Base-by-base conservation (phyloP, 495 filamentous ascomycete genomes). In the Penicillium robsamsonii region DNA sequence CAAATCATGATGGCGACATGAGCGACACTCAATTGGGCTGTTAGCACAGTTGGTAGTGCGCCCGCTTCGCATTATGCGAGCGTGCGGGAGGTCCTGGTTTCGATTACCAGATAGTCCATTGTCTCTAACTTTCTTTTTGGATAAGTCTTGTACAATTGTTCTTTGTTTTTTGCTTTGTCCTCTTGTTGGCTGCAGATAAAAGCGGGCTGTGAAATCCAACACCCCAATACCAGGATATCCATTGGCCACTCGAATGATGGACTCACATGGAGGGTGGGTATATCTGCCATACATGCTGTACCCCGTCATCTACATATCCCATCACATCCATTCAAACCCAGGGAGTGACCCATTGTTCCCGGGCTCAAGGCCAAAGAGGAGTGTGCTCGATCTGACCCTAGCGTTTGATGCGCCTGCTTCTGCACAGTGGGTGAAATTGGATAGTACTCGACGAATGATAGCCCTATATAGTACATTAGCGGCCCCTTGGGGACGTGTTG, bases 81-180 rank as follows among this genome's bases (percentile, higher is more conserved):
- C 42, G 53, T 38, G 46, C 50, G 63, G 30, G 50, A 66, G 60
- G 57, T 63, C 63, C 50, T 41, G 63, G 63, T 61, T 63, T 66
- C 60, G 51, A 66, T 66, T 66, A 61, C 60, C 63, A 31, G 49
- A 55, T 45, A 57, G 53, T 65, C 63, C 63, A 65, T 41, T 46
- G 20, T 58, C 44, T 43, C 24, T 10, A 35, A 9, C 31, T 27
- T 38, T 35, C n/a, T 54, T 37, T 46, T 46, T 25, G 18, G 30
- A 17, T 22, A 25, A 31, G 2, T 17, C 5, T 30, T 12, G 4
- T 31, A 3, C 1, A 4, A 10, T 29, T 4, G 18, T 15, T 27
- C 12, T 12, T 50, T 3, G 1, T 3, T 1, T 29, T 31, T 31
- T 42, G 38, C 50, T 15, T 43, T 20, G 9, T 33, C 10, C 22